Base-by-base conservation (phyloP, 2,329 filamentous ascomycete genomes). In the Coniella lustricola region DNA sequence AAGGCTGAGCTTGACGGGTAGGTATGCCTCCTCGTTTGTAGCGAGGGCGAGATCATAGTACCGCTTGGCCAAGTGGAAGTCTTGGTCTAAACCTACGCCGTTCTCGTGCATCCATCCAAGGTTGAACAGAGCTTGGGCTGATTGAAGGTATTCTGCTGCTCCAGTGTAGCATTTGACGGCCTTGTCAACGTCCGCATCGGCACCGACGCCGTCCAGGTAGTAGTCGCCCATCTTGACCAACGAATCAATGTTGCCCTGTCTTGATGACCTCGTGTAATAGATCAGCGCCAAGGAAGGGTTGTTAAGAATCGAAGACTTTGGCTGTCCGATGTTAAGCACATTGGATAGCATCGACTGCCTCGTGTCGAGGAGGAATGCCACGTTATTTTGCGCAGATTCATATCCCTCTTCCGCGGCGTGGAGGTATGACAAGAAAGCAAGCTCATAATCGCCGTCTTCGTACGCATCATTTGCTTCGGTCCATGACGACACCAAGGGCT, bases 81-180 rank as follows among this genome's bases (percentile, higher is more conserved):
- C 93, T 63, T 98, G 93, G 47, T 87, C 85, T 17, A 97, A 79
- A 2, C 90, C 89, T 43, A 97, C 76, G 7, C 93, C 93, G 60
- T 97, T 96, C 67, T 98, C 93, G 61, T 98, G 90, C 91, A 98
- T 97, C 93, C 93, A 98, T 4, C 93, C 94, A 13, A 98, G 74
- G 60, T 98, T 97, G 79, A 90, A 98, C 49, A 96, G 81, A 13
- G 94, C 93, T 67, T 98, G 94, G 2, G 91, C 93, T 58, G 89
- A 95, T 61, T 90, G 85, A 57, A 91, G 83, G 51, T 87, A 90
- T 62, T 98, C 93, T 0, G 90, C 90, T 1, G 93, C 93, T 3
- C 88, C 87, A 46, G 87, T 85, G 60, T 98, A 98, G 70, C 93
- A 98, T 38, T 86, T 83, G 0, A 90, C 90, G 5, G 94, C 94